These are phyloP conservation scores for Calonectria montana DNA, from an alignment of 2,329 filamentous ascomycete genomes.

Conservation along the genomic window DNA sequence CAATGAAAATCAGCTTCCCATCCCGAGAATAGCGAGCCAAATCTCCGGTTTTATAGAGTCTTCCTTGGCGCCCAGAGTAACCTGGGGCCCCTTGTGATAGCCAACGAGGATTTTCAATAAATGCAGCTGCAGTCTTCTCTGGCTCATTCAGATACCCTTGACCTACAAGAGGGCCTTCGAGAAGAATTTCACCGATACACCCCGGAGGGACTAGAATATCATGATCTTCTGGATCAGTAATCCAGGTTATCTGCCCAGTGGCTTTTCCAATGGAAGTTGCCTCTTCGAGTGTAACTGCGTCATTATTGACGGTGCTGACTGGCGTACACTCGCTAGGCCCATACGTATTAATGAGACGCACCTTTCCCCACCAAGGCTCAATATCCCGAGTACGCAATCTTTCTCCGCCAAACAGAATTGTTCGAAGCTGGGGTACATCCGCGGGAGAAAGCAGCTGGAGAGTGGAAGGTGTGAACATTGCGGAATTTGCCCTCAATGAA, in stretches of 20 bases:
- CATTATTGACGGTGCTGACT: not conserved
- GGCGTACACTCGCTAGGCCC: conserved; percentile 32
- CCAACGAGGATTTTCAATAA: conserved; percentile 53
- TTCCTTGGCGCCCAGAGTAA: conserved; percentile 7
- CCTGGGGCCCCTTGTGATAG: not conserved
- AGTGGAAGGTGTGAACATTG: not conserved
- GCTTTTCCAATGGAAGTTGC: not conserved
- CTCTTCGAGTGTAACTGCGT: not conserved
- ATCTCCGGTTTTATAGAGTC: conserved; percentile 60
- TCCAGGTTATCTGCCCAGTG: conserved; percentile 3
- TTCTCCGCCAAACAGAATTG: not conserved
- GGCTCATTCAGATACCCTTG: not conserved
- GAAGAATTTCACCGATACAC: conserved; percentile 13
- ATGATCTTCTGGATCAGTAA: conserved; percentile 12
- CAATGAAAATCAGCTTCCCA: conserved; percentile 51
- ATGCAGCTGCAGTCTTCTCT: not conserved
- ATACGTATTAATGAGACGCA: conserved; percentile 19
- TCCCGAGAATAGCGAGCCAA: conserved; percentile 55
- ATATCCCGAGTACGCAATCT: not conserved
- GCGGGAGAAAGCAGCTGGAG: not conserved
- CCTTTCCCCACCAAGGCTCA: not conserved
- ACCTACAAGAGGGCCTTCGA: conserved; percentile 5
- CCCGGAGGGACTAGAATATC: conserved; percentile 2
- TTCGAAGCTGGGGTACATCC: not conserved
- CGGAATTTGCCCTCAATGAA: not conserved